Evolutionary conservation across 495 filamentous ascomycete genomes (phyloP).

Genomic region (Amniculicola lignicola): DNA sequence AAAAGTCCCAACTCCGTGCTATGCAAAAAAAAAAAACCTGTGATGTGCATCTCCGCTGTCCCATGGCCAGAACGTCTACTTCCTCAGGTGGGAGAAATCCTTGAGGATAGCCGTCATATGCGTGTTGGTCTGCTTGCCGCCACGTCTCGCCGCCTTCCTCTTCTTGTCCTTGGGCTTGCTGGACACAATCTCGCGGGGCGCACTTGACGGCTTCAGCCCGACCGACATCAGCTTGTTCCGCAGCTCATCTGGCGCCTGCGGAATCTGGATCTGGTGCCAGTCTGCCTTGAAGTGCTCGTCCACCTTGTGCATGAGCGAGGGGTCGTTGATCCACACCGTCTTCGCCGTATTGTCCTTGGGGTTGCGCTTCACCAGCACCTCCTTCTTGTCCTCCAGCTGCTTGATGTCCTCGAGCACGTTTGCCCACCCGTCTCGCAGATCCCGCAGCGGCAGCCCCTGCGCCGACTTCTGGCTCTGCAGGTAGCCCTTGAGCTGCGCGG

Average conservation of each 20-base stretch:
- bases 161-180: constrained; percentile 59
- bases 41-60: too few relatives aligned
- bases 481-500: constrained; percentile 70
- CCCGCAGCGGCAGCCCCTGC: constrained; percentile 73
- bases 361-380: constrained; percentile 78
- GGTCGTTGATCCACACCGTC: constrained; percentile 86
- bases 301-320: constrained; percentile 67
- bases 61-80: too few relatives aligned
- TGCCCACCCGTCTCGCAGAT: constrained; percentile 92
- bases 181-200: constrained; percentile 54
- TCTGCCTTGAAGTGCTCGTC: constrained; percentile 77
- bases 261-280: constrained; percentile 80
- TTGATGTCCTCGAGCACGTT: constrained; percentile 74
- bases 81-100: constrained; percentile 71
- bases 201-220: constrained; percentile 45
- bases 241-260: constrained; percentile 64
- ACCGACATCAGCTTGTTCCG: constrained; percentile 53
- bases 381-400: constrained; percentile 70
- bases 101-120: constrained; percentile 88
- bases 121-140: constrained; percentile 83
- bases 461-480: constrained; percentile 80
- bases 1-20: constrained; percentile 23
- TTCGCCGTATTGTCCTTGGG: constrained; percentile 87
- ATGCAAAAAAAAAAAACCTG: constrained; percentile 15
- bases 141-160: constrained; percentile 62